Evolutionary conservation across 2,329 filamentous ascomycete species (phyloP).

Genomic region (Didymella pomorum): DNA sequence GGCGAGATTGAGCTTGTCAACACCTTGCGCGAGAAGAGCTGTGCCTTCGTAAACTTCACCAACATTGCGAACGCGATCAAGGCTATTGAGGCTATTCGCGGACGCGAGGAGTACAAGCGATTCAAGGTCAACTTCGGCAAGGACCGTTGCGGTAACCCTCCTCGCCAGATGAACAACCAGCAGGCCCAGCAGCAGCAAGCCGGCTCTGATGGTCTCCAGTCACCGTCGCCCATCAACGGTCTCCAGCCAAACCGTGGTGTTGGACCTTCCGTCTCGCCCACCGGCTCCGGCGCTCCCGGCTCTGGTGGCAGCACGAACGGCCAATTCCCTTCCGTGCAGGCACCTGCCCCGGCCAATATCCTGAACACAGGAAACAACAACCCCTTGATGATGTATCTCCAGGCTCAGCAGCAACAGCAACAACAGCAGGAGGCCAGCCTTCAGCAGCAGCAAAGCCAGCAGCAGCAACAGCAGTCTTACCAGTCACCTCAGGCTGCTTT

Average conservation of each 20-base stretch:
- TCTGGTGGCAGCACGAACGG: conserved; percentile 64
- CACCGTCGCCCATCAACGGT: conserved; percentile 65
- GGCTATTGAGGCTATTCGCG: conserved; percentile 93
- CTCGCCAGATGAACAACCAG: conserved; percentile 77
- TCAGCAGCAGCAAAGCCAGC: conserved; percentile 36
- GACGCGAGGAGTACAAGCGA: conserved; percentile 93
- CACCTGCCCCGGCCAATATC: conserved; percentile 74
- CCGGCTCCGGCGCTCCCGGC: conserved; percentile 64
- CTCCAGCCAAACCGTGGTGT: conserved; percentile 62
- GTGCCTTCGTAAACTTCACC: conserved; percentile 99
- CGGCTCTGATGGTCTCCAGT: conserved; percentile 66
- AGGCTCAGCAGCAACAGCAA: conserved; percentile 64
- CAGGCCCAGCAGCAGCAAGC: conserved; percentile 69
- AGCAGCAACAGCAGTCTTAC: conserved; percentile 57
- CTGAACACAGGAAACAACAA: conserved; percentile 84
- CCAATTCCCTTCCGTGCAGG: conserved; percentile 65
- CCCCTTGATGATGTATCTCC: conserved; percentile 91
- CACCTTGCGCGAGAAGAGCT: conserved; percentile 96
- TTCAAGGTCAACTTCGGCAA: conserved; percentile 99
- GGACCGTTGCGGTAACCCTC: conserved; percentile 95
- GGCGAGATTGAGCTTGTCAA: conserved; percentile 99
- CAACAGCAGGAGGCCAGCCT: conserved; percentile 33
- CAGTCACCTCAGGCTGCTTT: conserved; percentile 80
- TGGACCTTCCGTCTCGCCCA: conserved; percentile 67
- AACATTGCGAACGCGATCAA: conserved; percentile 99